A percentile compares a stretch with the other conserved stretches of the same genome.
Evolutionary conservation across 164 flowering plant genomes (phyloP).

Genomic region (Tetrastigma voinierianum): DNA sequence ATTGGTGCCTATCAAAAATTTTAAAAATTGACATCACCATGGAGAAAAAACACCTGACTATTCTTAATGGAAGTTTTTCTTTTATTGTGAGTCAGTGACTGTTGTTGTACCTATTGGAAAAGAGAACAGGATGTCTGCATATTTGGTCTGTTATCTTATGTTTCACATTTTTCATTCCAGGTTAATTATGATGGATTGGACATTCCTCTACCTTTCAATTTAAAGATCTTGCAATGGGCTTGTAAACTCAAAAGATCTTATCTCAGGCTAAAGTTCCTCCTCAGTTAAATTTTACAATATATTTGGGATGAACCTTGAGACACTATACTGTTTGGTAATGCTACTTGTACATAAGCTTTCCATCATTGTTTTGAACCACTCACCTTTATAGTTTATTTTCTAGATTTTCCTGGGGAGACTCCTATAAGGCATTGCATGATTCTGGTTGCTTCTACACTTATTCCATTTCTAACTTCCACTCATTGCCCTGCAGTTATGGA

Average conservation of each 20-base stretch:
- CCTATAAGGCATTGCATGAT: no score
- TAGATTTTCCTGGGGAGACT: background rate
- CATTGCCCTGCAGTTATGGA: slow-evolving; percentile 76
- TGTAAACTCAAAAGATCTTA: slow-evolving; percentile 58
- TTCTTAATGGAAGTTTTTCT: no score
- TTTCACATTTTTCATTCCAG: slow-evolving; percentile 32
- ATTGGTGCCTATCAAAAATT: no score
- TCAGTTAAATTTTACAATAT: slow-evolving; percentile 92
- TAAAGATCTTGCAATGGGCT: slow-evolving; percentile 82
- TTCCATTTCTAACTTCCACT: slow-evolving; percentile 10
- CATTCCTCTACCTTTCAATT: slow-evolving; percentile 71
- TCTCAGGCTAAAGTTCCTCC: slow-evolving; percentile 75
- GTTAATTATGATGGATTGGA: slow-evolving; percentile 58
- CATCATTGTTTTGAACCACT: background rate
- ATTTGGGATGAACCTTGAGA: slow-evolving; percentile 71
- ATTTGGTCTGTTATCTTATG: background rate
- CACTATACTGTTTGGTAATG: slow-evolving; percentile 93
- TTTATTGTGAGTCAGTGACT: no score
- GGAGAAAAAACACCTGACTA: no score
- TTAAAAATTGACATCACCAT: no score
- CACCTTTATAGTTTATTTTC: background rate
- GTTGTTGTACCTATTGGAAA: no score
- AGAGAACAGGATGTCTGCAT: background rate
- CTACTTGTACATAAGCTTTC: slow-evolving; percentile 3
- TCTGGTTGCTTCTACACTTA: no score